These are phyloP conservation scores for Podospora tetraspora DNA, from an alignment of 495 filamentous ascomycete genomes.

Conservation along the genomic window DNA sequence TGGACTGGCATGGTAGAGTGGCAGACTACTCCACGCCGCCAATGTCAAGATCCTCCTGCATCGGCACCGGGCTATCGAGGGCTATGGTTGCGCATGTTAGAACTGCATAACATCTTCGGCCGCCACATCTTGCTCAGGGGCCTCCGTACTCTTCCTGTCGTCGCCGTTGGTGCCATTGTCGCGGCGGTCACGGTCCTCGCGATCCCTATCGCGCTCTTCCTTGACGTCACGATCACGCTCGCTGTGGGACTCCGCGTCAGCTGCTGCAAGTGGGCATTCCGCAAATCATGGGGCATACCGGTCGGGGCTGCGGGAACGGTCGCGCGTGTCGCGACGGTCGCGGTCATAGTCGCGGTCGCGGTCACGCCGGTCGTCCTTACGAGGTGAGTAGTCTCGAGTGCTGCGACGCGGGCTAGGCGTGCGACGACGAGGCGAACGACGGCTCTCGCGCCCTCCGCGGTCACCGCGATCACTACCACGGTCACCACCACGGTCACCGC, in stretches of 20 bases:
- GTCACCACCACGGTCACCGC: conserved; percentile 19
- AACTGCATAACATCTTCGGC: background rate
- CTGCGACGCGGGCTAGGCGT: conserved; percentile 77
- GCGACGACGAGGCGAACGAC: conserved; percentile 60
- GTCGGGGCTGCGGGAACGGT: conserved; percentile 70
- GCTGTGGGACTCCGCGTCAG: conserved; percentile 21
- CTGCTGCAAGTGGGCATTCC: conserved; percentile 20
- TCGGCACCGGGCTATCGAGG: conserved; percentile 68
- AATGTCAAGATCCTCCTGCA: conserved; percentile 94
- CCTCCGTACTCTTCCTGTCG: conserved; percentile 76
- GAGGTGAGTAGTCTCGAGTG: conserved; percentile 80
- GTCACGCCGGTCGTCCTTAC: conserved; percentile 84
- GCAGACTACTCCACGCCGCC: conserved; percentile 62
- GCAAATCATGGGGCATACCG: conserved; percentile 52
- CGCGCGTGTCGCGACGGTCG: conserved; percentile 62
- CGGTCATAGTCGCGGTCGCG: conserved; percentile 76
- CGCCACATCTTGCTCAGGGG: background rate
- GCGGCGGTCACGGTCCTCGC: conserved; percentile 55
- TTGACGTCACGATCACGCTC: conserved; percentile 51
- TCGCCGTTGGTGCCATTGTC: conserved; percentile 70
- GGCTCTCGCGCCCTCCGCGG: conserved; percentile 46
- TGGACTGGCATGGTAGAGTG: background rate
- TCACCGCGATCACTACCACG: conserved; percentile 42
- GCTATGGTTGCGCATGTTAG: conserved; percentile 32
- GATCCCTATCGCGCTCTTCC: conserved; percentile 50